These are phyloP conservation scores for Alternaria tenuissima DNA, from an alignment of 2,329 filamentous ascomycete genomes.

Conservation along the genomic window DNA sequence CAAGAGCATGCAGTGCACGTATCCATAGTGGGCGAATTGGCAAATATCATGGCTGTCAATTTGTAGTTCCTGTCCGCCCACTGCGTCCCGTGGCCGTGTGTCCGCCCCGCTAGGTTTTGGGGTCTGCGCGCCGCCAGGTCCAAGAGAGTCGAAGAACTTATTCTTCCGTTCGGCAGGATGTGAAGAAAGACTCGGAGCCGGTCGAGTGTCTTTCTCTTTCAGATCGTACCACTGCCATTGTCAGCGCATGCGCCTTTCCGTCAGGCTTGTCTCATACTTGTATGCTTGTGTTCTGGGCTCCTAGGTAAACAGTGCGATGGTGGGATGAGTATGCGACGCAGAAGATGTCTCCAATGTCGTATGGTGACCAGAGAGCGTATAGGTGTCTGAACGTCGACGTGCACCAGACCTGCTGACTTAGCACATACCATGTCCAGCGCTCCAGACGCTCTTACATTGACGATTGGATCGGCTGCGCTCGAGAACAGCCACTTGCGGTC, in stretches of 20 bases:
- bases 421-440: neutral
- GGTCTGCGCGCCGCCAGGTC: constrained; percentile 81
- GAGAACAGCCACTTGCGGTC: constrained; percentile 84
- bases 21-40: constrained; percentile 93
- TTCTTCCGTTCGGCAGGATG: constrained; percentile 82
- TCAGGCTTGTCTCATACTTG: constrained; percentile 42
- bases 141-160: constrained; percentile 90
- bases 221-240: constrained; percentile 76
- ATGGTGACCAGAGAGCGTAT: constrained; percentile 90
- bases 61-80: constrained; percentile 74
- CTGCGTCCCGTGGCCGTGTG: constrained; percentile 57
- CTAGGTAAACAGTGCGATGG: constrained; percentile 85
- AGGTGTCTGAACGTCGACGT: constrained; percentile 77
- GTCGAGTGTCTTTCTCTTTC: constrained; percentile 68
- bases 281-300: constrained; percentile 92
- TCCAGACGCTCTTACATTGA: constrained; percentile 68
- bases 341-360: constrained; percentile 95
- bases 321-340: constrained; percentile 87
- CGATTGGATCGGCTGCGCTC: constrained; percentile 89
- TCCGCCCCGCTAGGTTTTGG: constrained; percentile 71
- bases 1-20: constrained; percentile 95
- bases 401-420: constrained; percentile 72
- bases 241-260: constrained; percentile 13
- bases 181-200: constrained; percentile 68
- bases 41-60: constrained; percentile 81